These are phyloP conservation scores for Myxozyma lipomycoides DNA, from an alignment of 805 yeast species.

Conservation along the genomic window DNA sequence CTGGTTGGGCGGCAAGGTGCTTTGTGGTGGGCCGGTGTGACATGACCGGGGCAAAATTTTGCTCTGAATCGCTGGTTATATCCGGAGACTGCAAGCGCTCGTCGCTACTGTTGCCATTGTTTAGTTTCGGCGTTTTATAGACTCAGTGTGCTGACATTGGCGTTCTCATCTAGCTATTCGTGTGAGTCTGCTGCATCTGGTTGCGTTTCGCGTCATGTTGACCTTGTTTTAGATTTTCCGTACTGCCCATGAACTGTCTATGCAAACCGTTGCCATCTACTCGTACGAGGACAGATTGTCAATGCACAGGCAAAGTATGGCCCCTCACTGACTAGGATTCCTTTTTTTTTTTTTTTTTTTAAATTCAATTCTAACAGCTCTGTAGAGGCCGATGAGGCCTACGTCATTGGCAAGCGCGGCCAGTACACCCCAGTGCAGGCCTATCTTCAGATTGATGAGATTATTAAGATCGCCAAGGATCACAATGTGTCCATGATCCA, in stretches of 20 bases:
- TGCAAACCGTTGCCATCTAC: constrained; percentile 96
- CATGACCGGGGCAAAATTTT: no score
- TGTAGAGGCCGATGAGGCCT: constrained; percentile 44
- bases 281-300: constrained; percentile 93
- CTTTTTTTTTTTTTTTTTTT: neutral
- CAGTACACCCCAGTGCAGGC: constrained; percentile 95
- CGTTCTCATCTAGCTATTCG: constrained; percentile 6
- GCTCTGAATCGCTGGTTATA: no score
- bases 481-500: constrained; percentile 82
- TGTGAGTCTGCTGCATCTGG: neutral
- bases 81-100: neutral
- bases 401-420: constrained; percentile 84
- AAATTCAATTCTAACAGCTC: neutral
- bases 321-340: no score
- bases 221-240: constrained; percentile 69
- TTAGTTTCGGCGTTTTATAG: no score
- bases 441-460: constrained; percentile 91
- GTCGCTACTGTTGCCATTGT: neutral
- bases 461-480: constrained; percentile 74
- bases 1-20: no score
- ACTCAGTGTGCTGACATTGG: neutral
- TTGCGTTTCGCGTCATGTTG: neutral
- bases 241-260: constrained; percentile 94
- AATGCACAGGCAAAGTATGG: constrained; percentile 75
- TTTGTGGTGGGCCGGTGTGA: no score